Conservation (phyloP, 2,329 filamentous ascomycete species). For the Pseudopithomyces maydicus region DNA sequence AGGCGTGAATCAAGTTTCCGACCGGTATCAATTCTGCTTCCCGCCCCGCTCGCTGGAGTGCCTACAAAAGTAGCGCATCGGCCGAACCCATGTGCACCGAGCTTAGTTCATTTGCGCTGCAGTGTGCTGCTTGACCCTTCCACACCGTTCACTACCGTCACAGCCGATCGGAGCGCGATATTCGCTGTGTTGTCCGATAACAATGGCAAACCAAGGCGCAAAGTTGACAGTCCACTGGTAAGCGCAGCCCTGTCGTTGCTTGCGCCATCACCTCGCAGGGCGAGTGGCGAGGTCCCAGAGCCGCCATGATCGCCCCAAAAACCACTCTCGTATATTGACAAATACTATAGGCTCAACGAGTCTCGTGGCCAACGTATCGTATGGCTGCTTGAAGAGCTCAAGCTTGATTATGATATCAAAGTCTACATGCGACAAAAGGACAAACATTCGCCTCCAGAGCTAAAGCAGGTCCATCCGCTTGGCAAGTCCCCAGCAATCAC, state of each 20-base stretch:
- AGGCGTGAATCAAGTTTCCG: neutral
- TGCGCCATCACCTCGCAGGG: slow-evolving; percentile 4
- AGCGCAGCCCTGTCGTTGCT: slow-evolving; percentile 13
- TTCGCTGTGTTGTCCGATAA: neutral
- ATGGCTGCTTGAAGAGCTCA: slow-evolving; percentile 84
- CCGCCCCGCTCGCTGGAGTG: neutral
- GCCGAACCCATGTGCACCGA: neutral
- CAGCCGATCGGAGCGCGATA: neutral
- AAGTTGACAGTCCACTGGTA: slow-evolving; percentile 46
- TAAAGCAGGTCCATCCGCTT: slow-evolving; percentile 79
- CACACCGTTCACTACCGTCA: neutral
- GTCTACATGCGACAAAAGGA: slow-evolving; percentile 72
- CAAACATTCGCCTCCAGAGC: slow-evolving; percentile 73
- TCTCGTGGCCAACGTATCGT: slow-evolving; percentile 83
- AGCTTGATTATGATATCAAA: slow-evolving; percentile 78
- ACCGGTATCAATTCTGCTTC: neutral
- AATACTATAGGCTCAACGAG: slow-evolving; percentile 71
- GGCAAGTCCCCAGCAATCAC: slow-evolving; percentile 85
- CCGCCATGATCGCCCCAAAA: no score
- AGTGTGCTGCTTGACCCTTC: neutral
- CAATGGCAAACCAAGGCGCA: slow-evolving; percentile 31
- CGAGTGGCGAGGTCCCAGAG: neutral
- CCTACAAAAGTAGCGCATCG: neutral
- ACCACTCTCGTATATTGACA: slow-evolving; percentile 8
- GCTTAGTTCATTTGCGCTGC: neutral